Evolutionary conservation across 2,329 filamentous ascomycete species (phyloP).

Genomic region (Aspergillus sojae): DNA sequence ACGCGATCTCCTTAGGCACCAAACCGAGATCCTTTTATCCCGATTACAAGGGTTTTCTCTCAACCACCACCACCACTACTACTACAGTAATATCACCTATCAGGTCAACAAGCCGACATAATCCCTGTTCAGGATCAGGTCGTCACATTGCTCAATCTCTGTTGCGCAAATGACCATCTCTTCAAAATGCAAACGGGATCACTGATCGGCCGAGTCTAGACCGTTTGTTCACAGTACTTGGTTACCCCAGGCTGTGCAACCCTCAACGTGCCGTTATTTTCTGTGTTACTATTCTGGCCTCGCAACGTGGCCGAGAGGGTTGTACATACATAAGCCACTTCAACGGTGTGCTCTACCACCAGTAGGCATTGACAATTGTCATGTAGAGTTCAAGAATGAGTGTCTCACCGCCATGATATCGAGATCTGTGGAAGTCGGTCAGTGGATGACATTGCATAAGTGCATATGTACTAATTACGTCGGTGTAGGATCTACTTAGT

Average conservation of each 20-base stretch:
- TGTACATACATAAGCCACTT: slow-evolving; percentile 14
- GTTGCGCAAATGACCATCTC: not conserved
- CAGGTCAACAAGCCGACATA: not conserved
- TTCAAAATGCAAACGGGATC: not conserved
- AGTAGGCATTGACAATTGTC: not conserved
- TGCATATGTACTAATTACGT: slow-evolving; percentile 7
- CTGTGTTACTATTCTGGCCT: slow-evolving; percentile 1
- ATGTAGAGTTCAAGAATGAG: not conserved
- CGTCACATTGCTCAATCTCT: not conserved
- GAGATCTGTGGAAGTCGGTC: slow-evolving; percentile 9
- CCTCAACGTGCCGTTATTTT: slow-evolving; percentile 8
- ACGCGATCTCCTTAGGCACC: not conserved
- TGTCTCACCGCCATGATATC: slow-evolving; percentile 22
- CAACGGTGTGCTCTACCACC: slow-evolving; percentile 6
- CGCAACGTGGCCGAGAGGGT: slow-evolving; percentile 19
- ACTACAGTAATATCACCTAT: not conserved
- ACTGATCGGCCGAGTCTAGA: slow-evolving; percentile 4
- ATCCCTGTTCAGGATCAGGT: not conserved
- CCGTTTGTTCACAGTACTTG: not conserved
- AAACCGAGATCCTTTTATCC: not conserved
- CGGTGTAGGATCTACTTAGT: not conserved
- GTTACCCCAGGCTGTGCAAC: not conserved
- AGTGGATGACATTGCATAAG: slow-evolving; percentile 3
- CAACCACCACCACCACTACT: not conserved
- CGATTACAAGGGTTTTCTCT: not conserved